These are phyloP conservation scores for Alternaria sp. DNA, from an alignment of 2,329 filamentous ascomycete species.

Conservation along the genomic window DNA sequence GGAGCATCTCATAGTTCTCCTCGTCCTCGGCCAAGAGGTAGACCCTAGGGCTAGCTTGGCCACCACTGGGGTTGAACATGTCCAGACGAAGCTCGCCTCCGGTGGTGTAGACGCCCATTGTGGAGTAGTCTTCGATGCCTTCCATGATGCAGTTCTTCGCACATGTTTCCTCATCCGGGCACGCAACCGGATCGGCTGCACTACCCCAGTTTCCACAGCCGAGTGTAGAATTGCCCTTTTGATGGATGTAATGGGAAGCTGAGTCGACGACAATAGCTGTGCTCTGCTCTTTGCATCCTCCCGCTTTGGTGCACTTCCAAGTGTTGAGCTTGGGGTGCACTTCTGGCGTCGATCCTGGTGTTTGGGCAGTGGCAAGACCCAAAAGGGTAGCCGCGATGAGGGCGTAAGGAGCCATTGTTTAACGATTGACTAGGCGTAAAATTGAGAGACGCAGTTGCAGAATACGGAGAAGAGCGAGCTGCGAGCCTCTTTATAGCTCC, in stretches of 20 bases:
- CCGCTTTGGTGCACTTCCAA: constrained; percentile 58
- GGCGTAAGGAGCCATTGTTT: constrained; percentile 31
- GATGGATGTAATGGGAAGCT: constrained; percentile 53
- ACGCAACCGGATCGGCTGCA: constrained; percentile 52
- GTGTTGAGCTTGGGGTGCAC: constrained; percentile 60
- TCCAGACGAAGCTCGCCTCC: constrained; percentile 58
- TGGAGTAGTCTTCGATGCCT: constrained; percentile 60
- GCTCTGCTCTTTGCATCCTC: constrained; percentile 56
- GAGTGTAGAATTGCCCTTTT: constrained; percentile 42
- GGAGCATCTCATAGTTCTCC: constrained; percentile 69
- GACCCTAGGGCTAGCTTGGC: constrained; percentile 58
- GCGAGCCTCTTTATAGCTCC: neutral
- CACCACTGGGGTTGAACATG: constrained; percentile 45
- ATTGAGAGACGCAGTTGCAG: neutral
- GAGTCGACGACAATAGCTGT: constrained; percentile 61
- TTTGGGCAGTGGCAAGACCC: constrained; percentile 38
- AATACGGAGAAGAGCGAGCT: neutral
- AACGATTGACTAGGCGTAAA: neutral
- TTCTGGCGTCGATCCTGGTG: constrained; percentile 46
- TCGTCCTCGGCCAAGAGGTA: constrained; percentile 68
- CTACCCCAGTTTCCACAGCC: constrained; percentile 44
- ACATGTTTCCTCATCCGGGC: constrained; percentile 57
- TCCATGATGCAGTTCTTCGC: constrained; percentile 64
- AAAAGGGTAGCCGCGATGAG: constrained; percentile 35
- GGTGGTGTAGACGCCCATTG: constrained; percentile 60